Conservation (phyloP, 2,329 filamentous ascomycete genomes). For the Colletotrichum sp. region DNA sequence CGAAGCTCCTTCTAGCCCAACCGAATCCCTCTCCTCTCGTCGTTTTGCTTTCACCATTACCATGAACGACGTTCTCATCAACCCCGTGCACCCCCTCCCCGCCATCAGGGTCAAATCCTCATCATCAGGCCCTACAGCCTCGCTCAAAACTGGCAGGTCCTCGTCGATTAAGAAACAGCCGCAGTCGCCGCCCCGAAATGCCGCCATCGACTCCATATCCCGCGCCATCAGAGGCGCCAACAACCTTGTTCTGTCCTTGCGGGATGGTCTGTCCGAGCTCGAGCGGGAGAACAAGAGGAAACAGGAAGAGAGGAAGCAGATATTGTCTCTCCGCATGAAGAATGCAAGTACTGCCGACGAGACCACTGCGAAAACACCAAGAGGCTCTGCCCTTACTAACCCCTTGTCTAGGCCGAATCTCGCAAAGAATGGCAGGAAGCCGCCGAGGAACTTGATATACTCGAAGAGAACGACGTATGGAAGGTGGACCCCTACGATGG, state of each 20-base stretch:
- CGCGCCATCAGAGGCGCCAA: slow-evolving; percentile 44
- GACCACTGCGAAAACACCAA: neutral
- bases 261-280: slow-evolving; percentile 56
- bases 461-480: slow-evolving; percentile 85
- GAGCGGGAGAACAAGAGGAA: slow-evolving; percentile 52
- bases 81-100: slow-evolving; percentile 14
- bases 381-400: neutral
- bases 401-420: slow-evolving; percentile 62
- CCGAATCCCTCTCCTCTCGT: neutral
- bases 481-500: slow-evolving; percentile 67
- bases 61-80: slow-evolving; percentile 23
- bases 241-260: slow-evolving; percentile 48
- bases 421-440: slow-evolving; percentile 76
- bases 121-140: neutral
- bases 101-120: slow-evolving; percentile 9
- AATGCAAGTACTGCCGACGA: slow-evolving; percentile 54
- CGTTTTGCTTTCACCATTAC: neutral
- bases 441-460: slow-evolving; percentile 75
- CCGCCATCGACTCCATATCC: slow-evolving; percentile 24
- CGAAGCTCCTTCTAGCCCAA: neutral
- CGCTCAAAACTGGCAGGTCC: slow-evolving; percentile 8
- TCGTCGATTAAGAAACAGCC: slow-evolving; percentile 13
- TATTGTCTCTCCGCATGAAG: slow-evolving; percentile 68
- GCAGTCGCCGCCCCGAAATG: neutral
- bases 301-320: slow-evolving; percentile 64